These are phyloP conservation scores for Apophysomyces variabilis DNA, from an alignment of 371 early-diverging fungal species.

Conservation along the genomic window DNA sequence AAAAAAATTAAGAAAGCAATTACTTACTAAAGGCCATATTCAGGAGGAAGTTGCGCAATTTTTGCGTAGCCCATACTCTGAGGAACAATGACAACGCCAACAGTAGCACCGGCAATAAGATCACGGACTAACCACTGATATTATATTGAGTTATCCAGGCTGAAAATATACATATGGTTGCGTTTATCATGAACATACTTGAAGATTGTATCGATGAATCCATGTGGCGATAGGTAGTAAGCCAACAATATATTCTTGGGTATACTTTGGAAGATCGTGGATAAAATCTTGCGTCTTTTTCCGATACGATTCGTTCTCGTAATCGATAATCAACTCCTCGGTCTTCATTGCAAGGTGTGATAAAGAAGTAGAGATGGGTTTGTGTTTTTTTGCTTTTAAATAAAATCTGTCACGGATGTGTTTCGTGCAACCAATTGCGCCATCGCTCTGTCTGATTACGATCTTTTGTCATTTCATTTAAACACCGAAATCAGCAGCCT, in stretches of 20 bases:
- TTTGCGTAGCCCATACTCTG: conserved; percentile 89
- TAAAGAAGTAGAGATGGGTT: neutral
- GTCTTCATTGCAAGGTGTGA: neutral
- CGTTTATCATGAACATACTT: conserved; percentile 12
- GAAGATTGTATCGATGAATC: conserved; percentile 74
- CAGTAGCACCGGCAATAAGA: conserved; percentile 84
- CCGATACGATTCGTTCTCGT: conserved; percentile 28
- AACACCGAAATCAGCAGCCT: conserved; percentile 1
- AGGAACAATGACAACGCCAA: conserved; percentile 85
- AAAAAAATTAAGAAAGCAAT: neutral
- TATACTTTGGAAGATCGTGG: conserved; percentile 31
- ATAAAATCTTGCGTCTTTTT: conserved; percentile 30
- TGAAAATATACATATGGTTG: neutral
- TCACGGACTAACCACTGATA: conserved; percentile 79
- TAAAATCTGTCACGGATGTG: conserved; percentile 5
- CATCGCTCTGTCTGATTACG: conserved; percentile 36
- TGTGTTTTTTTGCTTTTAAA: conserved; percentile 4
- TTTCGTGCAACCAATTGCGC: conserved; percentile 32
- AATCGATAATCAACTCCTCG: conserved; percentile 43
- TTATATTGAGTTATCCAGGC: neutral
- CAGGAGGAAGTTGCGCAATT: conserved; percentile 76
- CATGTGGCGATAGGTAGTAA: conserved; percentile 73
- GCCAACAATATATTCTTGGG: conserved; percentile 33
- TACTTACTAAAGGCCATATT: conserved; percentile 86
- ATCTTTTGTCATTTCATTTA: conserved; percentile 24